Base-by-base conservation (phyloP, 1,139 yeast species). In the Kluyveromyces sp. region DNA sequence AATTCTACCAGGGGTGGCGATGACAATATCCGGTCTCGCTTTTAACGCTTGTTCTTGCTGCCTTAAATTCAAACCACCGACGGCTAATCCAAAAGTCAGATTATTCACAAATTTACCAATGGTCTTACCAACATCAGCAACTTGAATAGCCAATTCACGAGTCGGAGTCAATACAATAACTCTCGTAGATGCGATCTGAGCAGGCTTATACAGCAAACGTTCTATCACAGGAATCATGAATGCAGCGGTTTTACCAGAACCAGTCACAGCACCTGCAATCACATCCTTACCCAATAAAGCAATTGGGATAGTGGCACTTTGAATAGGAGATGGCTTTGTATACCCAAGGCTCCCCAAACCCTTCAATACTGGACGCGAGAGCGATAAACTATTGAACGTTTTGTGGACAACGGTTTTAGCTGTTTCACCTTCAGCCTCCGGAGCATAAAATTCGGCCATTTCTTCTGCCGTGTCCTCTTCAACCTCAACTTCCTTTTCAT, bases 221-320 rank as follows among this genome's bases (percentile, higher is more conserved):
- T 94, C 98, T 48, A 94, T 78, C 33, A 92, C 86, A 15, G 98
- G 99, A 46, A 92, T 84, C 82, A 92, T 80, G 60, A 87, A 92
- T 2, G 98, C 98, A 4, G 97, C 98, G 16, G 99, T 94, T 64
- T 92, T 92, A 77, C 99, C 99, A 30, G 97, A 88, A 69, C 99
- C 99, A 3, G 99, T 92, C 22, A 86, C 95, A 31, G 98, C 98
- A 70, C 97, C 97, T n/a, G 98, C 99, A 54, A 92, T 96, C 43
- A 92, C 78, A 64, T 87, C 96, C 60, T 86, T 89, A 55, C 98
- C 98, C 52, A 85, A 66, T 36, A 92, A 72, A 0, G 96, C 96
- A 45, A 89, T 80, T 8, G 99, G 98, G 51, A 92, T 88, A 12
- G 95, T 79, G 1, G 96, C 87, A 46, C 92, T 74, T 68, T 92